A percentile compares a stretch with the other conserved stretches of the same genome.
These are phyloP conservation scores for Vitis cinerea DNA, from an alignment of 164 flowering plant species.

Conservation along the genomic window DNA sequence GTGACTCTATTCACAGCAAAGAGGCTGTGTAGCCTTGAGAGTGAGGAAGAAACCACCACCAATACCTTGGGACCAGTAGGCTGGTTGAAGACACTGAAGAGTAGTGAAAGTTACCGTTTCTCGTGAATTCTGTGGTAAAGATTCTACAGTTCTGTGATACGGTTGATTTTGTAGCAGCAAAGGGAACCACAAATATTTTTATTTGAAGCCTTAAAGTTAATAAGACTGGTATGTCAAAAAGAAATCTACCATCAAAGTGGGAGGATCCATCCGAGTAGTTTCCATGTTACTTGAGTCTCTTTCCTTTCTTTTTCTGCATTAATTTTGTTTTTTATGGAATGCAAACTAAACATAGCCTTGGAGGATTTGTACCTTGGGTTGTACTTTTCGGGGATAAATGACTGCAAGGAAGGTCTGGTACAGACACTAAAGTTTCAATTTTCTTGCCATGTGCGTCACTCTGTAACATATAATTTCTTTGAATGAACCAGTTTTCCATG, in stretches of 20 bases:
- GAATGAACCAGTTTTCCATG: no score
- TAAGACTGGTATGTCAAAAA: constrained; percentile 4
- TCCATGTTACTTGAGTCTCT: neutral
- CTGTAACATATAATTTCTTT: no score
- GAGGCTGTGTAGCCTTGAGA: constrained; percentile 2
- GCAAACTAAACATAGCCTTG: neutral
- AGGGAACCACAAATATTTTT: neutral
- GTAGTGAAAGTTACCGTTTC: no score
- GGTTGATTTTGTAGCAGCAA: constrained; percentile 11
- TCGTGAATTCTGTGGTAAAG: no score
- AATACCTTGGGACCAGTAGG: neutral
- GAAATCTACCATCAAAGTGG: constrained; percentile 8
- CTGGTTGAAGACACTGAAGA: no score
- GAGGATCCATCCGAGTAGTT: constrained; percentile 11
- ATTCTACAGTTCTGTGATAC: neutral
- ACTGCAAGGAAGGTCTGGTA: constrained; percentile 3
- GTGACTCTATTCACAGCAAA: neutral
- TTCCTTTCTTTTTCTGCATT: neutral
- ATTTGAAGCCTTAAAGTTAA: constrained; percentile 1
- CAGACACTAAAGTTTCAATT: constrained; percentile 4
- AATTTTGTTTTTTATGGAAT: neutral
- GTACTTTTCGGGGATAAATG: neutral
- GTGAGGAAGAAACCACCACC: neutral
- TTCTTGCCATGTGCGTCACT: neutral
- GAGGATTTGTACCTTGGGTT: neutral